A percentile compares a stretch with the other conserved stretches of the same genome.
Evolutionary conservation across 2,329 filamentous ascomycete genomes (phyloP).

Genomic region (Aspergillus cejpii): DNA sequence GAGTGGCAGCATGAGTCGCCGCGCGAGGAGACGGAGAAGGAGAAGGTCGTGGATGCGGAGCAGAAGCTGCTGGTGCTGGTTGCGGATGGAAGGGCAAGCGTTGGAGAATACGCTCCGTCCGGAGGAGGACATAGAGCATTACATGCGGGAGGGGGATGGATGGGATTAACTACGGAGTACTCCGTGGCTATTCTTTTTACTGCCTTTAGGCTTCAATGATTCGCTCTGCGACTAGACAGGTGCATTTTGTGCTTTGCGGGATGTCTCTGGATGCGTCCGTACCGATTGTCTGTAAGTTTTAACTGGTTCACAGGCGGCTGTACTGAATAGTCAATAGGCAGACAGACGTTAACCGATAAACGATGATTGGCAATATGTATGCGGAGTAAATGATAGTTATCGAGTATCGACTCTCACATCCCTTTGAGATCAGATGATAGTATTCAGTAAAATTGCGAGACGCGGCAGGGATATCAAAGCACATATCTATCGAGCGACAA

Average conservation of each 20-base stretch:
- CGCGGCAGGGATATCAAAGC: slow-evolving; percentile 25
- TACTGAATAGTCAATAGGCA: too few species aligned
- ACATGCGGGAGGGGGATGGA: slow-evolving; percentile 9
- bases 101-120: slow-evolving; percentile 10
- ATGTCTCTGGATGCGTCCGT: too few species aligned
- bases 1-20: background rate
- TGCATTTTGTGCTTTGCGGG: too few species aligned
- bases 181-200: too few species aligned
- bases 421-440: slow-evolving; percentile 20
- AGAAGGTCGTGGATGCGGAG: background rate
- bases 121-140: slow-evolving; percentile 8
- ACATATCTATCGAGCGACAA: slow-evolving; percentile 25
- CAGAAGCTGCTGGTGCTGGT: slow-evolving; percentile 11
- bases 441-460: slow-evolving; percentile 28
- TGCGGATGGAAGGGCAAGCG: slow-evolving; percentile 16
- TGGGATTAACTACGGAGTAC: slow-evolving; percentile 6
- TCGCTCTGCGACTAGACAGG: too few species aligned
- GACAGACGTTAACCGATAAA: too few species aligned
- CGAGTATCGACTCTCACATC: slow-evolving; percentile 1
- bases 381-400: slow-evolving; percentile 15
- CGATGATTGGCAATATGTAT: slow-evolving; percentile 20
- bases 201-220: too few species aligned
- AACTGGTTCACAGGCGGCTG: too few species aligned
- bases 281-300: too few species aligned
- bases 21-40: too few species aligned